A percentile compares a stretch with the other conserved stretches of the same genome.
These are phyloP conservation scores for Rhododendron simsii DNA, from an alignment of 148 eudicot genomes.

Conservation along the genomic window DNA sequence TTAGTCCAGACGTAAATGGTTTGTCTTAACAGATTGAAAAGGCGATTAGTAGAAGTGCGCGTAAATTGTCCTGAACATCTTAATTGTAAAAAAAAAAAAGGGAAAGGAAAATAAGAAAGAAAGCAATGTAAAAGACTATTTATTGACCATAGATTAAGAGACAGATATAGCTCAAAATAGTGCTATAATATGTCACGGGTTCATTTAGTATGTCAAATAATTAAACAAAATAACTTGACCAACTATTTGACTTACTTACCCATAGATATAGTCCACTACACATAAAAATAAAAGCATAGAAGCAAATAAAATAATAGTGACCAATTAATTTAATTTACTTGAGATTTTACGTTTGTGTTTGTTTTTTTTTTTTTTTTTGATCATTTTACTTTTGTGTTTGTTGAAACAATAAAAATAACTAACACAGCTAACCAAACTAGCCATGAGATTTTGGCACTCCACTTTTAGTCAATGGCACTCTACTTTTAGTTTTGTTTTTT, in stretches of 20 bases:
- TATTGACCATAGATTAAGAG: not conserved
- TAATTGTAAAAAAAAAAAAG: no score
- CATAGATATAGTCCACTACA: not conserved
- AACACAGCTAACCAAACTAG: no score
- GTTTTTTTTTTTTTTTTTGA: no score
- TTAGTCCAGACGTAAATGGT: no score
- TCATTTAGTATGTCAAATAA: not conserved
- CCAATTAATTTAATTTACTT: not conserved
- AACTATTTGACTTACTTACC: not conserved
- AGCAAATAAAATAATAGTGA: not conserved
- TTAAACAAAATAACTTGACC: not conserved
- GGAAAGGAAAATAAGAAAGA: no score
- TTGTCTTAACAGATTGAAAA: rapidly evolving
- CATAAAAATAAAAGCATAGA: not conserved
- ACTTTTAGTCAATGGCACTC: no score
- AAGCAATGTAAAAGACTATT: not conserved
- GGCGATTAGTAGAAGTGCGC: rapidly evolving
- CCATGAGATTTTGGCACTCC: no score
- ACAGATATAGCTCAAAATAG: not conserved
- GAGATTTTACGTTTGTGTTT: not conserved
- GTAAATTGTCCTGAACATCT: no score
- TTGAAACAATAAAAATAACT: no score
- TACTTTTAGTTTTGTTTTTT: no score
- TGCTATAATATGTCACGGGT: not conserved
- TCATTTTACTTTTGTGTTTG: no score